Evolutionary conservation across 1,284 basidiomycete genomes (phyloP).

Genomic region (Leccinum subrobustum): DNA sequence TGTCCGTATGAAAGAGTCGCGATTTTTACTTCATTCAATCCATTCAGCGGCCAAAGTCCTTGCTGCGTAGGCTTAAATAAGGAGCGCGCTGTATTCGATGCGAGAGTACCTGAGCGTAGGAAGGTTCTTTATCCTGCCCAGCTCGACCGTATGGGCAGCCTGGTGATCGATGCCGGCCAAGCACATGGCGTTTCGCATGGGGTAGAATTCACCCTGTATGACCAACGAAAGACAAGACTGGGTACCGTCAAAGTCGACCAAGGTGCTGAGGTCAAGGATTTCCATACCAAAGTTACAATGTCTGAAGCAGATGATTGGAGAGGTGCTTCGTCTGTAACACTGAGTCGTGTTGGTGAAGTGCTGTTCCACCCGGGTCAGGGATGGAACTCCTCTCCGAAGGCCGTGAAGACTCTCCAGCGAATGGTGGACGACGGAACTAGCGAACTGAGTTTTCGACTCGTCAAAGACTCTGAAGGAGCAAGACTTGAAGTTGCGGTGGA

Average conservation of each 20-base stretch:
- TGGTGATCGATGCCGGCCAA: constrained; percentile 9
- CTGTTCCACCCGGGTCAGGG: background rate
- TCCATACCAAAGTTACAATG: background rate
- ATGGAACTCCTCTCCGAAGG: background rate
- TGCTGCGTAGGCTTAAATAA: too few relatives aligned
- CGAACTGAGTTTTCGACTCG: background rate
- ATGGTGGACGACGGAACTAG: background rate
- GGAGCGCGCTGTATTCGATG: too few relatives aligned
- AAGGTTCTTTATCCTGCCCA: background rate
- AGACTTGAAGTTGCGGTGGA: constrained; percentile 9
- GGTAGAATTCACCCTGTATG: background rate
- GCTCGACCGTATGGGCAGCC: background rate
- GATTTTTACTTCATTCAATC: too few relatives aligned
- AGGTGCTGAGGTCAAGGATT: background rate
- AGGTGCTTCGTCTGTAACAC: background rate
- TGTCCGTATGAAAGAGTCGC: too few relatives aligned
- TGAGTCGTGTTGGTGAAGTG: background rate
- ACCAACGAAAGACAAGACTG: background rate
- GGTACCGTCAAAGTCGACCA: background rate
- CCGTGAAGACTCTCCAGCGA: background rate
- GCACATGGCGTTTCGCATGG: constrained; percentile 7
- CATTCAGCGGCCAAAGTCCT: too few relatives aligned
- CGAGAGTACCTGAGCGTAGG: background rate
- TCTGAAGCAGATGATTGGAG: background rate
- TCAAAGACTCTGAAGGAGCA: background rate